Conservation (phyloP, 805 yeast genomes). For the Yamadazyma akitaensis region DNA sequence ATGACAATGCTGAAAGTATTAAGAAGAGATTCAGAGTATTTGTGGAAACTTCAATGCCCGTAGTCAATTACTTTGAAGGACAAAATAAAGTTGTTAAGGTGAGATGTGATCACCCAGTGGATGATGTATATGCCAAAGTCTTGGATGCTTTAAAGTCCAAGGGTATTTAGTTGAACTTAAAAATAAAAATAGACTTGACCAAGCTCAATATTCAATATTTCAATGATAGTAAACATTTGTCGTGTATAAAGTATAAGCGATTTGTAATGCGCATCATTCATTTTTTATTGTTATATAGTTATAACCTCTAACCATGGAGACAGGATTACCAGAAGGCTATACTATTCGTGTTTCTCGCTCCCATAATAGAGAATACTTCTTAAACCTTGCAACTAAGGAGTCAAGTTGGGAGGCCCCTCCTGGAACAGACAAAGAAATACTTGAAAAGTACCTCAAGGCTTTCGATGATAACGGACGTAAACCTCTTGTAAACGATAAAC, state of each 20-base stretch:
- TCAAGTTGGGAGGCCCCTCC: conserved; percentile 91
- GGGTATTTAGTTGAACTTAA: conserved; percentile 20
- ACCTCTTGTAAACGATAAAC: conserved; percentile 52
- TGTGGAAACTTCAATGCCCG: conserved; percentile 89
- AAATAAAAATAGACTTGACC: too few species aligned
- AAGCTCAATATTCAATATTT: too few species aligned
- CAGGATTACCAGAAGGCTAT: conserved; percentile 91
- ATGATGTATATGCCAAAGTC: conserved; percentile 69
- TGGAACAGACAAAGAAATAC: conserved; percentile 64
- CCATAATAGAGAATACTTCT: conserved; percentile 81
- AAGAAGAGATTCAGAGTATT: conserved; percentile 85
- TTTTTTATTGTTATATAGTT: not conserved
- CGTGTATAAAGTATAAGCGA: not conserved
- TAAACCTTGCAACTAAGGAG: conserved; percentile 63
- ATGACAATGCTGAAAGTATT: conserved; percentile 89
- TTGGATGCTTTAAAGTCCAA: conserved; percentile 54
- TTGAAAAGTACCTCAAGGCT: conserved; percentile 54
- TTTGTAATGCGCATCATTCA: conserved; percentile 1
- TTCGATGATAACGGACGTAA: conserved; percentile 34
- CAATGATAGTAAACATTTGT: not conserved
- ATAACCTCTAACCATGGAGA: conserved; percentile 20
- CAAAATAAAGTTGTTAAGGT: conserved; percentile 75
- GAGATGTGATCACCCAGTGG: conserved; percentile 76
- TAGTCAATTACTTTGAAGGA: conserved; percentile 75
- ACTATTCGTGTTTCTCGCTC: conserved; percentile 72